These are phyloP conservation scores for Mycena leptocephala DNA, from an alignment of 768 basidiomycete genomes.

Conservation along the genomic window DNA sequence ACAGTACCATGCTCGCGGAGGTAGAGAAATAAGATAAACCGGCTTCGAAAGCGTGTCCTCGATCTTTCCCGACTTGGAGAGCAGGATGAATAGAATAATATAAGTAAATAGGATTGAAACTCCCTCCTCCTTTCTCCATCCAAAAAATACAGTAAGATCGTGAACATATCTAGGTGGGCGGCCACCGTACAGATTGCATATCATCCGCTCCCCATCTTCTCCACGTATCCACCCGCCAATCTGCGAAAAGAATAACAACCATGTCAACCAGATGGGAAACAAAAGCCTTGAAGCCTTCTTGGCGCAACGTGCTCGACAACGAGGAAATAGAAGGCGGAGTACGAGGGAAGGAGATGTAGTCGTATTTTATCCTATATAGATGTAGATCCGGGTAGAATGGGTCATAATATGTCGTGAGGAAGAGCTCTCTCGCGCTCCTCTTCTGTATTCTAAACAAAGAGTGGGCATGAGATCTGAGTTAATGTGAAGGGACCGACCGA, in stretches of 20 bases:
- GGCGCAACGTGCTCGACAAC: constrained; percentile 58
- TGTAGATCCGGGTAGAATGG: constrained; percentile 84
- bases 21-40: no score
- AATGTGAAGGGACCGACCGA: constrained; percentile 8
- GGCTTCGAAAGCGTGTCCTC: no score
- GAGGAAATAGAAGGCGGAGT: constrained; percentile 53
- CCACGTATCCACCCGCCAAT: constrained; percentile 61
- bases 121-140: background rate
- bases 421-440: constrained; percentile 67
- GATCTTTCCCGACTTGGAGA: background rate
- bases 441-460: constrained; percentile 59
- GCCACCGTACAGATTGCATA: constrained; percentile 51
- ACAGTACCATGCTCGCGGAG: no score
- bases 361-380: constrained; percentile 63
- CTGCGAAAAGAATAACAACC: constrained; percentile 49
- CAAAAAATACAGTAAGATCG: constrained; percentile 34
- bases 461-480: constrained; percentile 15
- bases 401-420: constrained; percentile 85
- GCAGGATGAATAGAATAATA: background rate
- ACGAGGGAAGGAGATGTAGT: constrained; percentile 52
- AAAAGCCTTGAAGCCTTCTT: constrained; percentile 59
- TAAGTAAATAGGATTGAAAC: background rate
- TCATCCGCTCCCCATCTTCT: constrained; percentile 58
- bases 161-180: constrained; percentile 51
- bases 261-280: constrained; percentile 56